A percentile compares a stretch with the other conserved stretches of the same genome.
Evolutionary conservation across 345 rosid genomes (phyloP).

Genomic region (Chamaenerion angustifolium): DNA sequence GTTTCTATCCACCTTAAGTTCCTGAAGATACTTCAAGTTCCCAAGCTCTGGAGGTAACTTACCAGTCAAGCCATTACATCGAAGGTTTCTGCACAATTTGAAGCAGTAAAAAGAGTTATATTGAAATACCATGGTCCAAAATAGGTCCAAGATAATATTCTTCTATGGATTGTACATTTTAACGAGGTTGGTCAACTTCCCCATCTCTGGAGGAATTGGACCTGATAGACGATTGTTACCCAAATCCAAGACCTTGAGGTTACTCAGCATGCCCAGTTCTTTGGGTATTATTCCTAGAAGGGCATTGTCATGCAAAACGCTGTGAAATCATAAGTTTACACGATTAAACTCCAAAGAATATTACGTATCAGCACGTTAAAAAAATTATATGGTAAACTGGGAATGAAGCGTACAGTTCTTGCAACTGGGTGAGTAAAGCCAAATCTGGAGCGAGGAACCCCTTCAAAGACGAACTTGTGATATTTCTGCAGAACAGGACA

Average conservation of each 20-base stretch:
- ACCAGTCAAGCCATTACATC: constrained; percentile 87
- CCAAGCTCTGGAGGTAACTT: constrained; percentile 66
- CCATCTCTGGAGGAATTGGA: constrained; percentile 74
- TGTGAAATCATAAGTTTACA: constrained; percentile 23
- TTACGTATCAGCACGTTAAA: neutral
- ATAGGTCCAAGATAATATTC: no score
- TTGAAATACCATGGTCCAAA: no score
- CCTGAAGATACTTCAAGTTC: constrained; percentile 58
- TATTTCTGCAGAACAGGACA: constrained; percentile 41
- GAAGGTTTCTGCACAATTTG: constrained; percentile 57
- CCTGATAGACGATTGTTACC: constrained; percentile 76
- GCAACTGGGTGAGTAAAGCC: constrained; percentile 51
- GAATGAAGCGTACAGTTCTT: constrained; percentile 52
- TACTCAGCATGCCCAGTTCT: constrained; percentile 70
- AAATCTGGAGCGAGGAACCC: constrained; percentile 84
- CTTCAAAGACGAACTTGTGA: constrained; percentile 48
- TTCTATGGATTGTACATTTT: constrained; percentile 31
- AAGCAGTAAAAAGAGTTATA: neutral
- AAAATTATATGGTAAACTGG: neutral
- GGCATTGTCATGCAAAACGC: constrained; percentile 56
- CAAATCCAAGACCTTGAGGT: constrained; percentile 72
- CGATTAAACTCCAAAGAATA: constrained; percentile 5
- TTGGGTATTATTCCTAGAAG: constrained; percentile 73
- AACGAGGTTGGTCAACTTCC: constrained; percentile 36
- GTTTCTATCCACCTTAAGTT: constrained; percentile 74